These are phyloP conservation scores for Zygoascus sp. DNA, from an alignment of 1,139 yeast genomes.

Conservation along the genomic window DNA sequence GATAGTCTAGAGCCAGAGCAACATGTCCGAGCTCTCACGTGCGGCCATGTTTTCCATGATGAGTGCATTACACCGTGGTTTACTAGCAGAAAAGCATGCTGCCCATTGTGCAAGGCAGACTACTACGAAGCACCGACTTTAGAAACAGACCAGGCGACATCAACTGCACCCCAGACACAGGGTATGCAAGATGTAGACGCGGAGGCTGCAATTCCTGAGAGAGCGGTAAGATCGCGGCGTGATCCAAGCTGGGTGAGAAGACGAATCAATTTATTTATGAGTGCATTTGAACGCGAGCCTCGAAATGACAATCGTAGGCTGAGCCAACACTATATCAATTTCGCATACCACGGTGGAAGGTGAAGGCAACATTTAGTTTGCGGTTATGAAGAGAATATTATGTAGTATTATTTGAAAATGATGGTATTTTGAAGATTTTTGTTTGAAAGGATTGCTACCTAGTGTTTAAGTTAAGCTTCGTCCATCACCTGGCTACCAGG, in stretches of 20 bases:
- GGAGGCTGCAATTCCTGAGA: neutral
- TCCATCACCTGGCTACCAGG: conserved; percentile 28
- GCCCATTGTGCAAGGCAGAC: conserved; percentile 69
- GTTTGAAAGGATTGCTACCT: neutral
- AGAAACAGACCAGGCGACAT: conserved; percentile 5
- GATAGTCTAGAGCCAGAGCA: conserved; percentile 63
- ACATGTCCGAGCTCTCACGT: conserved; percentile 63
- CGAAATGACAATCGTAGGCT: neutral
- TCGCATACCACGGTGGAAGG: neutral
- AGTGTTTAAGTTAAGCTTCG: neutral
- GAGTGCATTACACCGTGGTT: conserved; percentile 82
- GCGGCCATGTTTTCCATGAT: conserved; percentile 81
- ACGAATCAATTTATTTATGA: neutral
- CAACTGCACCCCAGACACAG: neutral
- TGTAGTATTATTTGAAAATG: neutral
- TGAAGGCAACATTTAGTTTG: too few relatives aligned
- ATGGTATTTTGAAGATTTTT: neutral
- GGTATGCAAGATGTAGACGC: neutral
- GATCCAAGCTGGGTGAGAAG: neutral
- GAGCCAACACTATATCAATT: neutral
- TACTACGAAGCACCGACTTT: conserved; percentile 20
- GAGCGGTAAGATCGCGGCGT: neutral
- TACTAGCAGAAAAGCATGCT: conserved; percentile 67
- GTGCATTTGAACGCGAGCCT: neutral
- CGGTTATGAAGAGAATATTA: too few relatives aligned